These are phyloP conservation scores for Geranomyces michiganensis DNA, from an alignment of 192 early-diverging fungal genomes.

Conservation along the genomic window DNA sequence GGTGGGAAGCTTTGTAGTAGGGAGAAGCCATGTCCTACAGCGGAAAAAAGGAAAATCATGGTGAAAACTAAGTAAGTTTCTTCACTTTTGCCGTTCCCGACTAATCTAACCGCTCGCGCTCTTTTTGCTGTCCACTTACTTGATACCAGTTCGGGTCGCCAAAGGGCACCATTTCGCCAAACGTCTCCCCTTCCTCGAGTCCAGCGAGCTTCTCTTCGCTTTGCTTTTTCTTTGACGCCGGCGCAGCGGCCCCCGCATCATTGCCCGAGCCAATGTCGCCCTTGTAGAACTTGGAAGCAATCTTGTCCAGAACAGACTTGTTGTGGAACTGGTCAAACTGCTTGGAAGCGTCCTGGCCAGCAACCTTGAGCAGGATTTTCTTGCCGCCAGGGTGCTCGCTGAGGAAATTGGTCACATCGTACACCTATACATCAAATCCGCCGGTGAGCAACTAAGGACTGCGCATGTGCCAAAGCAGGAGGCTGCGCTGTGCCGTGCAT, in stretches of 20 bases:
- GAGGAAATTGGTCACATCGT: conserved; percentile 57
- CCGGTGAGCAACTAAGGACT: neutral
- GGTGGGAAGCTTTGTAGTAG: conserved; percentile 80
- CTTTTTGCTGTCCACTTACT: conserved; percentile 11
- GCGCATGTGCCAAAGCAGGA: neutral
- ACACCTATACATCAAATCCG: conserved; percentile 31
- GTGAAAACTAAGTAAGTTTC: neutral
- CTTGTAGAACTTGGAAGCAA: conserved; percentile 61
- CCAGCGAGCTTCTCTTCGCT: conserved; percentile 21
- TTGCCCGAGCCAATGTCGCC: conserved; percentile 60
- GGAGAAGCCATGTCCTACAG: conserved; percentile 61
- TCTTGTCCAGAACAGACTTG: conserved; percentile 64
- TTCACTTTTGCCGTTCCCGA: neutral
- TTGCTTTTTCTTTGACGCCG: no score
- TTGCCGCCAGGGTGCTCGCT: conserved; percentile 57
- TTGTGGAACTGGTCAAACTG: conserved; percentile 89
- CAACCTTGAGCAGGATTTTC: conserved; percentile 76
- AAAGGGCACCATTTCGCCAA: conserved; percentile 76
- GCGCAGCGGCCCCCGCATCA: neutral
- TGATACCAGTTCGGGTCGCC: conserved; percentile 80
- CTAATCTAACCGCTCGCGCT: no score
- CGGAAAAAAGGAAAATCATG: neutral
- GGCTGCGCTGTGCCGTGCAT: neutral
- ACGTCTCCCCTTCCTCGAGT: conserved; percentile 54
- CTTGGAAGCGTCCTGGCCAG: conserved; percentile 79